Conservation (phyloP, 345 rosid genomes). For the Tarenaya hassleriana region DNA sequence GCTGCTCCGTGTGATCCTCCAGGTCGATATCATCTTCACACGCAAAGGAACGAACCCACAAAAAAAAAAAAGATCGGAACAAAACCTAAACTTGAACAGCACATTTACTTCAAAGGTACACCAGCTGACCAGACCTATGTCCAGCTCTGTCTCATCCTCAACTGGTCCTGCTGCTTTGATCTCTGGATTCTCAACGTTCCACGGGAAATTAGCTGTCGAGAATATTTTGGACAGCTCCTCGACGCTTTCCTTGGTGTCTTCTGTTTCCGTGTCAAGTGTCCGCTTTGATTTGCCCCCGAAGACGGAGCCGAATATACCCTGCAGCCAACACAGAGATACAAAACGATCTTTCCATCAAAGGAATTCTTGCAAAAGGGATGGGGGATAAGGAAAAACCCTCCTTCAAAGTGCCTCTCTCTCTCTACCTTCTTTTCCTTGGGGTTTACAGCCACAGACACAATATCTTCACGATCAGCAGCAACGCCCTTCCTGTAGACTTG, state of each 20-base stretch:
- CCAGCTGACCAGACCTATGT: slow-evolving; percentile 47
- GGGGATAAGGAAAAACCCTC: background rate
- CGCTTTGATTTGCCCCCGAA: slow-evolving; percentile 59
- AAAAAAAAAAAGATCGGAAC: background rate
- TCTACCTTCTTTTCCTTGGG: slow-evolving; percentile 84
- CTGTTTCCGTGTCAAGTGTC: slow-evolving; percentile 45
- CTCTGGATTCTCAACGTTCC: slow-evolving; percentile 25
- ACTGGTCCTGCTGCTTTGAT: slow-evolving; percentile 18
- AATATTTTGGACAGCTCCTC: slow-evolving; percentile 54
- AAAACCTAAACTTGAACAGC: background rate
- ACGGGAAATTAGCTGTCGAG: slow-evolving; percentile 52
- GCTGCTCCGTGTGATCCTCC: slow-evolving; percentile 48
- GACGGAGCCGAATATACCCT: slow-evolving; percentile 90
- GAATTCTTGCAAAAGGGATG: background rate
- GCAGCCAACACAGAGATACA: slow-evolving; percentile 6
- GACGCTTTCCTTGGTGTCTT: slow-evolving; percentile 56
- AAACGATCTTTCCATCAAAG: slow-evolving; percentile 9
- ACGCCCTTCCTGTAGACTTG: slow-evolving; percentile 51
- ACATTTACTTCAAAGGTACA: background rate
- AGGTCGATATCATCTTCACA: slow-evolving; percentile 76
- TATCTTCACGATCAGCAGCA: slow-evolving; percentile 34
- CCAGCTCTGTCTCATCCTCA: slow-evolving; percentile 44
- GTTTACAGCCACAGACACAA: slow-evolving; percentile 22
- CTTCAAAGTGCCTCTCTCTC: slow-evolving; percentile 24
- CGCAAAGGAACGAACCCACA: background rate